Base-by-base conservation (phyloP, 73 alveolate species). In the Blepharisma japonicum region DNA sequence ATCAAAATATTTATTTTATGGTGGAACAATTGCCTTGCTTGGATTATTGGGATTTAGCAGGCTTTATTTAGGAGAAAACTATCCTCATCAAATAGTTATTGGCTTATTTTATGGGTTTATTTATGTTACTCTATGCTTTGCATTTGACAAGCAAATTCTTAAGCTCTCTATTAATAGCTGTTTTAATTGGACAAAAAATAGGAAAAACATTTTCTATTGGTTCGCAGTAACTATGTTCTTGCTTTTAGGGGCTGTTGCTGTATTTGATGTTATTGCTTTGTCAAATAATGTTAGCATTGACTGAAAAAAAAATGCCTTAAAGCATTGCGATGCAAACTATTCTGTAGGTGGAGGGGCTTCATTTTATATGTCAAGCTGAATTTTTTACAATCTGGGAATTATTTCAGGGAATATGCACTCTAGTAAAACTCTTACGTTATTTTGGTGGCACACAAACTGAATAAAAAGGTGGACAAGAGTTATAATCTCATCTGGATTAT, bases 11-110 rank as follows among this genome's bases (percentile, higher is more conserved):
- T n/a, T 61, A 18, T 8, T 14, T 61, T 61, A 61, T 4, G 39
- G n/a, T 2, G 18, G 39, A 14, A n/a, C 23, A 0, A 18, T 61
- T 14, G 39, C 23, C 49, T 20, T 61, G 11, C 14, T 61, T 18
- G 18, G 0, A 14, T 9, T 61, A 11, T n/a, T n/a, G 39, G 14
- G 47, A 18, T 20, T 61, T 25, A 61, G 46, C 47, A 25, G 74
- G 47, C 47, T 61, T 8, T 61, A 61, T 25, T 48, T 61, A 9
- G 74, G 74, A 61, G 74, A 9, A 25, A 61, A 25, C 74, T 61
- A 14, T 61, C 74, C 74, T 14, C 74, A 61, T 61, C 74, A 61
- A 61, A 39, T 61, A 9, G 5, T 61, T 18, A 61, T 61, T 8
- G 23, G 47, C 49, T 25, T 61, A 18, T 61, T 61, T 25, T 18